Base-by-base conservation (phyloP, 192 early-diverging fungal species). In the Gamsiella multidivaricata region DNA sequence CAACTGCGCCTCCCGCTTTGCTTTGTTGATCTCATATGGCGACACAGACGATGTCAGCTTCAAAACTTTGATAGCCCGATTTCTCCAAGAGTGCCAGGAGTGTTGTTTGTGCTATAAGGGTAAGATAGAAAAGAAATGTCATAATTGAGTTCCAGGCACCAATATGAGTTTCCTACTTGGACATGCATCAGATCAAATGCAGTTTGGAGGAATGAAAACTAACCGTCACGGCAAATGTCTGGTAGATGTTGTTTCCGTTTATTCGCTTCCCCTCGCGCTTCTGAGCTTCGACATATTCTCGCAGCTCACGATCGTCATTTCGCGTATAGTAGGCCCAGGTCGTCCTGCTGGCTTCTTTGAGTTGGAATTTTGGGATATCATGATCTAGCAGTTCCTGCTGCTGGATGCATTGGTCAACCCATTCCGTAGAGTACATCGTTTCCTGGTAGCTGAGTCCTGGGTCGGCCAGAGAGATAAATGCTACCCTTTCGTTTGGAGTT, bases 11-110 rank as follows among this genome's bases (percentile, higher is more conserved):
- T 69, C 51, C 12, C 53, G 36, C 47, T 46, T 61, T 2, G 56
- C 62, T 29, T 65, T 73, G 55, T 46, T 51, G 17, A 20, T 9
- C 36, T 41, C 70, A 14, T 59, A 59, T 8, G 52, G 26, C 2
- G 70, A 59, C 20, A 10, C 54, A 4, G n/a, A 20, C 3, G 15
- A 36, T 33, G 70, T 65, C n/a, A 73, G 28, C 7, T 37, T 64
- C 39, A 72, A 36, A 17, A 22, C 46, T 18, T 36, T 62, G 17
- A 57, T 33, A 15, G 70, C 70, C 1, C 70, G 51, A 7, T 73
- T 46, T 60, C 55, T 43, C 61, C 70, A 73, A 14, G 70, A 73
- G 11, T 73, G 70, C 15, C 43, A 46, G 9, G 61, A 25, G 26
- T 72, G 60, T 15, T 57, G 32, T 4, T 36, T 23, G 25, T 72